These are phyloP conservation scores for Naumovozyma castellii DNA, from an alignment of 805 yeast species.

Conservation along the genomic window DNA sequence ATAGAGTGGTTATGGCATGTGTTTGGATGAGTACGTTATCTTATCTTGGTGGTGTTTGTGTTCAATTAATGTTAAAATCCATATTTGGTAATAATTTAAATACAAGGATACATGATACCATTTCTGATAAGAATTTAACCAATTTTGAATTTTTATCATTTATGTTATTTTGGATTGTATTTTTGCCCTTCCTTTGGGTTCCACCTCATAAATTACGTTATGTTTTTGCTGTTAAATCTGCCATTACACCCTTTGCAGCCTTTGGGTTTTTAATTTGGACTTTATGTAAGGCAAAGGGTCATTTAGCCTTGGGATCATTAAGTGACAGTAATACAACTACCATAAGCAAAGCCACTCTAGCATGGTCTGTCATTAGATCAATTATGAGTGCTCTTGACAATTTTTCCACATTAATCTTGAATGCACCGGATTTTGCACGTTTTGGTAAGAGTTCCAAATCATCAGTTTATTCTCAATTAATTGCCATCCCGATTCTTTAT, in stretches of 20 bases:
- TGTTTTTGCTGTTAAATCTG: slow-evolving; percentile 74
- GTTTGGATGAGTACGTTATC: slow-evolving; percentile 87
- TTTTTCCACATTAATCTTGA: slow-evolving; percentile 80
- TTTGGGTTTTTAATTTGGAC: slow-evolving; percentile 81
- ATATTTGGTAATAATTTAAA: slow-evolving; percentile 64
- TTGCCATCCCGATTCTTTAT: slow-evolving; percentile 69
- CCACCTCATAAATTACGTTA: slow-evolving; percentile 78
- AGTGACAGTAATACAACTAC: slow-evolving; percentile 9
- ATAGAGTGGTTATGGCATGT: slow-evolving; percentile 80
- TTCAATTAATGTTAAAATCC: slow-evolving; percentile 66
- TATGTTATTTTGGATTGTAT: slow-evolving; percentile 72
- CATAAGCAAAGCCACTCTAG: slow-evolving; percentile 44
- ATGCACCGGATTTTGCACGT: slow-evolving; percentile 85
- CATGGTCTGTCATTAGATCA: slow-evolving; percentile 76
- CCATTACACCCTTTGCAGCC: slow-evolving; percentile 74
- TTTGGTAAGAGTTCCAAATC: slow-evolving; percentile 53
- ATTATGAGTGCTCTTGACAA: slow-evolving; percentile 76
- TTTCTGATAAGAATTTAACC: slow-evolving; percentile 49
- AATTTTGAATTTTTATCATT: slow-evolving; percentile 66
- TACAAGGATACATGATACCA: slow-evolving; percentile 53
- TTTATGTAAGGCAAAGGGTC: slow-evolving; percentile 66
- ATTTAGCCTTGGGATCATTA: slow-evolving; percentile 23
- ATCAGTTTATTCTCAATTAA: slow-evolving; percentile 46
- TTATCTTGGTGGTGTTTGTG: slow-evolving; percentile 80
- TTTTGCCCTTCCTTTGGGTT: slow-evolving; percentile 74